Evolutionary conservation across 164 flowering plant genomes (phyloP).

Genomic region (Magnolia officinalis): DNA sequence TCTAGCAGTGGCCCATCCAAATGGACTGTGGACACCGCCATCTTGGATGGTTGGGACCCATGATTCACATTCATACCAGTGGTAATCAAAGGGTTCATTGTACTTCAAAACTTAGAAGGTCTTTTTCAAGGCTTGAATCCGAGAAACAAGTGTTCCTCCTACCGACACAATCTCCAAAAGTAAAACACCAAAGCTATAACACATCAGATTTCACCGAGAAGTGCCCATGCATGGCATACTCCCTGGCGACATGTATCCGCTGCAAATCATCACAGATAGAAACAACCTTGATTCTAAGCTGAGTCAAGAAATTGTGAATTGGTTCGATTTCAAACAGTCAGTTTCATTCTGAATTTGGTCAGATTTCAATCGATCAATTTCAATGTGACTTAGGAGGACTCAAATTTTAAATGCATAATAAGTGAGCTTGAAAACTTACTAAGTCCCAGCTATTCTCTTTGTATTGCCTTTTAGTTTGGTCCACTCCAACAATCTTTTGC

Average conservation of each 20-base stretch:
- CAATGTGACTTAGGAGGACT: background rate
- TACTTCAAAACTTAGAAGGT: constrained; percentile 4
- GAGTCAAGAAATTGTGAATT: background rate
- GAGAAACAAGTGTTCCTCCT: background rate
- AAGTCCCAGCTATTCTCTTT: background rate
- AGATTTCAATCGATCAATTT: too few relatives aligned
- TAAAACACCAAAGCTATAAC: constrained; percentile 3
- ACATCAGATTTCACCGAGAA: constrained; percentile 8
- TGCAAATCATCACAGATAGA: background rate
- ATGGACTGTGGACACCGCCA: background rate
- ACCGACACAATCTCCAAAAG: background rate
- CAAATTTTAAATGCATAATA: background rate
- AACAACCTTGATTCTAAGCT: background rate
- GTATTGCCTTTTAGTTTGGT: constrained; percentile 13
- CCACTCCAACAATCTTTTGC: constrained; percentile 38
- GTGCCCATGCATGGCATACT: constrained; percentile 7
- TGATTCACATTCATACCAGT: background rate
- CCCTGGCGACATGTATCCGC: constrained; percentile 10
- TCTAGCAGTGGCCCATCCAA: too few relatives aligned
- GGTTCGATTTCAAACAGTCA: too few relatives aligned
- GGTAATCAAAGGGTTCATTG: background rate
- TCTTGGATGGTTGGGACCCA: background rate
- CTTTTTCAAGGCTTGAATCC: background rate
- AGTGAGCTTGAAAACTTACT: constrained; percentile 1
- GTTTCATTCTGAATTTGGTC: too few relatives aligned